Percentiles rank a stretch among this genome's conserved stretches.
phyloP scores from a whole-genome alignment of 495 filamentous ascomycete species.

The Bacidia rubella region DNA sequence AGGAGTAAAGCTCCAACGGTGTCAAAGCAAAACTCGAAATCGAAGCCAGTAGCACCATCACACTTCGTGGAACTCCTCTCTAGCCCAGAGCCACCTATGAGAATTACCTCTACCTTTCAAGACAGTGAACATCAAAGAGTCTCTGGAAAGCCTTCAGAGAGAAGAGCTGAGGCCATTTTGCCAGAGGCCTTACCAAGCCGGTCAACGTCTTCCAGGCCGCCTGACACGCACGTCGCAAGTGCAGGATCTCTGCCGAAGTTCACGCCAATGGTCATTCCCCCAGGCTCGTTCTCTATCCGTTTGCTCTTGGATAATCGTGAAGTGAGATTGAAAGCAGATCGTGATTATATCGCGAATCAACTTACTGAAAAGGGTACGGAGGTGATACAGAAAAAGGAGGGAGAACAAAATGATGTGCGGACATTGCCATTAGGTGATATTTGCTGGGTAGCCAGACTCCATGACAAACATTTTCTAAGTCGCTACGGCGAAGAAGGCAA shows the following conservation, averaged over 20 bases:
- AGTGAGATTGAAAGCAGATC: slow-evolving; percentile 59
- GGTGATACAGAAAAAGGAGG: slow-evolving; percentile 26
- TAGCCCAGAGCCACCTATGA: neutral
- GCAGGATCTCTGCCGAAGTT: slow-evolving; percentile 34
- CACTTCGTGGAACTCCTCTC: neutral
- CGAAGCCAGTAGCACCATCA: no score
- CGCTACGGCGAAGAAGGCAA: slow-evolving; percentile 48
- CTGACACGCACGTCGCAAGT: neutral
- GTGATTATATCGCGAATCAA: slow-evolving; percentile 66
- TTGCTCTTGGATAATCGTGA: slow-evolving; percentile 68
- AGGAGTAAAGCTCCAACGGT: no score
- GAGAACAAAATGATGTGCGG: slow-evolving; percentile 28
- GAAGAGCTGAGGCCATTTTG: no score
- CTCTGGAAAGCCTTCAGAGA: no score
- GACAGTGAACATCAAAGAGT: no score
- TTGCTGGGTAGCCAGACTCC: slow-evolving; percentile 67
- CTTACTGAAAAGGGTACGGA: slow-evolving; percentile 52
- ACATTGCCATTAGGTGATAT: slow-evolving; percentile 62
- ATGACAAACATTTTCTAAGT: slow-evolving; percentile 42
- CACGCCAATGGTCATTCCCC: slow-evolving; percentile 44
- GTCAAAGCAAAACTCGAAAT: no score
- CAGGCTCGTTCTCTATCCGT: slow-evolving; percentile 56
- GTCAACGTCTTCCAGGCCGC: neutral
- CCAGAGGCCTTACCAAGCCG: no score
- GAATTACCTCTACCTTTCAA: no score